Conservation (phyloP, 2,329 filamentous ascomycete genomes). For the Neonectria faginata region DNA sequence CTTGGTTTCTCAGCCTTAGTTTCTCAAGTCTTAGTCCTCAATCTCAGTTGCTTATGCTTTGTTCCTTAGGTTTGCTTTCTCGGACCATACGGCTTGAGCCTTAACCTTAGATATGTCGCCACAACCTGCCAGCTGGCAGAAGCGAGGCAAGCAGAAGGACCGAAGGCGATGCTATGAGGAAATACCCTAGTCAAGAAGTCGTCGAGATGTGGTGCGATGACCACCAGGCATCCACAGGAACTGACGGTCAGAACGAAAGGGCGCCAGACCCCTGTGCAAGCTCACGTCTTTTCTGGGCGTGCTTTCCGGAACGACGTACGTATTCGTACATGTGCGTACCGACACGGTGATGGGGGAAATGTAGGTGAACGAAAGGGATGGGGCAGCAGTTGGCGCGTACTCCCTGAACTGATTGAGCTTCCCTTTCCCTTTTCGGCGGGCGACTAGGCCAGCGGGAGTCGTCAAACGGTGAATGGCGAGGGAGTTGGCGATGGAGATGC, state of each 20-base stretch:
- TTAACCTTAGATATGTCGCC: conserved; percentile 1
- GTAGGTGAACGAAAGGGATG: not conserved
- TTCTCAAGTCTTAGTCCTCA: not conserved
- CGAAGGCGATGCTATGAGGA: not conserved
- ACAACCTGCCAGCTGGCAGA: not conserved
- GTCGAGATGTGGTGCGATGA: conserved; percentile 28
- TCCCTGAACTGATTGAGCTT: conserved; percentile 7
- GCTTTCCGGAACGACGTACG: conserved; percentile 15
- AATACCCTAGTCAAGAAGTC: conserved; percentile 28
- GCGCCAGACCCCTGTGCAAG: conserved; percentile 16
- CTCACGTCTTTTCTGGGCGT: conserved; percentile 15
- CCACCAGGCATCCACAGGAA: conserved; percentile 23
- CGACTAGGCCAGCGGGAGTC: conserved; percentile 9
- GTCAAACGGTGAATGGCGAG: conserved; percentile 14
- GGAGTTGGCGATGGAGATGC: conserved; percentile 15
- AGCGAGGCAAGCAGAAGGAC: not conserved
- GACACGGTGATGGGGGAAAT: conserved; percentile 6
- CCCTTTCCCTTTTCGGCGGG: conserved; percentile 16
- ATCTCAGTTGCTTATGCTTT: not conserved
- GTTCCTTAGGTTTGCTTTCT: not conserved
- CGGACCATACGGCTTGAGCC: not conserved
- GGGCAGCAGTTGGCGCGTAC: conserved; percentile 13
- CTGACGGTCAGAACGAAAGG: conserved; percentile 26
- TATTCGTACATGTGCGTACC: conserved; percentile 14
- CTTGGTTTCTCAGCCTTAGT: not conserved